Evolutionary conservation across 345 rosid genomes (phyloP).

Genomic region (Streptanthus diversifolius): DNA sequence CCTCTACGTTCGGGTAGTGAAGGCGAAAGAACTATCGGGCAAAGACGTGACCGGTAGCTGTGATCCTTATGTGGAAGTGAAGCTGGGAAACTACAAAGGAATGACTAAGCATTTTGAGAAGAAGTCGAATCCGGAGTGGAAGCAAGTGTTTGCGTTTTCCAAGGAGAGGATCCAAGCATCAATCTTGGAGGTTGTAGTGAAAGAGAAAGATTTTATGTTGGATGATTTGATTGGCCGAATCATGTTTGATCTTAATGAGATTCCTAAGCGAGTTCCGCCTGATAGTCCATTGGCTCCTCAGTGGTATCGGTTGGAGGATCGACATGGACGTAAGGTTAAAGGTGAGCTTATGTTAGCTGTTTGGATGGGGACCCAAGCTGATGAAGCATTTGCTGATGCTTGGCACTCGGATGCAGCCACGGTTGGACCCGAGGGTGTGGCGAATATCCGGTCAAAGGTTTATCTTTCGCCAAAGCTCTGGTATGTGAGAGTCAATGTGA

Average conservation of each 20-base stretch:
- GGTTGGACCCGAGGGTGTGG: conserved; percentile 55
- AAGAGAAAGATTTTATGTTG: conserved; percentile 70
- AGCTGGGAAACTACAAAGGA: conserved; percentile 90
- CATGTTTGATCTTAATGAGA: conserved; percentile 74
- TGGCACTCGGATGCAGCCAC: conserved; percentile 98
- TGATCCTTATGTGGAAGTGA: conserved; percentile 91
- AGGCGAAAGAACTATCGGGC: conserved; percentile 82
- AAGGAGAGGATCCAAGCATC: conserved; percentile 91
- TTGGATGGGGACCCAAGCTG: conserved; percentile 99
- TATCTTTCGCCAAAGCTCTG: conserved; percentile 92
- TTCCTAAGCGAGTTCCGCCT: conserved; percentile 85
- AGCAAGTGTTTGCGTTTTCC: conserved; percentile 93
- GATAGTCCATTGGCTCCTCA: conserved; percentile 97
- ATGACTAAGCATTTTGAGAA: conserved; percentile 86
- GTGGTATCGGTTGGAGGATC: conserved; percentile 89
- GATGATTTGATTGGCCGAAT: conserved; percentile 84
- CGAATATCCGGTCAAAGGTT: conserved; percentile 78
- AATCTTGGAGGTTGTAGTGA: conserved; percentile 66
- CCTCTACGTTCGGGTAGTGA: conserved; percentile 83
- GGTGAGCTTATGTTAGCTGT: conserved; percentile 98
- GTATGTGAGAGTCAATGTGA: conserved; percentile 92
- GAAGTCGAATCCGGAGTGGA: conserved; percentile 92
- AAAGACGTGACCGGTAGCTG: conserved; percentile 83
- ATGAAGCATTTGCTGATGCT: conserved; percentile 91
- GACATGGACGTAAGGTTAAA: conserved; percentile 60